phyloP scores from a whole-genome alignment of 1,284 basidiomycete species.

The Apiotrichum montevideense region DNA sequence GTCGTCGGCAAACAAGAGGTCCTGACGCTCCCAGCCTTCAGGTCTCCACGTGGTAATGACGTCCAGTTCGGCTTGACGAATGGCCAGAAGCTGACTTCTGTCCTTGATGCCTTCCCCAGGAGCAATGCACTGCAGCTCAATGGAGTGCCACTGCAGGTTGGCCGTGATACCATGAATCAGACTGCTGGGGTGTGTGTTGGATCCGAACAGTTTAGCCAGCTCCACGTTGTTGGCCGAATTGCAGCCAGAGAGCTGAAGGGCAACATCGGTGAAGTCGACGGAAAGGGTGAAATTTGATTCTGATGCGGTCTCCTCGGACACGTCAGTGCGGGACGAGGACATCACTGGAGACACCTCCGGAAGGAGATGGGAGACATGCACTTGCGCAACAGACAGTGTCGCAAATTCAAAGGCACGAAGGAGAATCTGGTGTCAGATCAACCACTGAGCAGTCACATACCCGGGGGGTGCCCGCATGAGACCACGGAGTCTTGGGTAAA shows the following conservation, averaged over 20 bases:
- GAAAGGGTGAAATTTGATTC: conserved; percentile 22
- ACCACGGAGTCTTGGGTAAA: not conserved
- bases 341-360: conserved; percentile 12
- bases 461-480: conserved; percentile 14
- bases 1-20: conserved; percentile 36
- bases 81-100: conserved; percentile 27
- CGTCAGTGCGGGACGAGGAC: conserved; percentile 11
- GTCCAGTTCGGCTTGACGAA: conserved; percentile 31
- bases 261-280: conserved; percentile 24
- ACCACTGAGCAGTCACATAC: conserved; percentile 9
- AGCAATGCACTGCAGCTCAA: conserved; percentile 31
- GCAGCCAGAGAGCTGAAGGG: conserved; percentile 24
- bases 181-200: conserved; percentile 23
- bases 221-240: conserved; percentile 34
- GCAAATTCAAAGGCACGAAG: conserved; percentile 34
- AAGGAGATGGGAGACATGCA: conserved; percentile 25
- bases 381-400: conserved; percentile 20
- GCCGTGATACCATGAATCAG: conserved; percentile 32
- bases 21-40: conserved; percentile 29
- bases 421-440: conserved; percentile 25
- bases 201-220: conserved; percentile 37
- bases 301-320: not conserved
- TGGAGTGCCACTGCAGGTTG: conserved; percentile 24
- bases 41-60: conserved; percentile 40
- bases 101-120: conserved; percentile 26